phyloP scores from a whole-genome alignment of 257 asterid species.

The Solanum paucissectum region DNA sequence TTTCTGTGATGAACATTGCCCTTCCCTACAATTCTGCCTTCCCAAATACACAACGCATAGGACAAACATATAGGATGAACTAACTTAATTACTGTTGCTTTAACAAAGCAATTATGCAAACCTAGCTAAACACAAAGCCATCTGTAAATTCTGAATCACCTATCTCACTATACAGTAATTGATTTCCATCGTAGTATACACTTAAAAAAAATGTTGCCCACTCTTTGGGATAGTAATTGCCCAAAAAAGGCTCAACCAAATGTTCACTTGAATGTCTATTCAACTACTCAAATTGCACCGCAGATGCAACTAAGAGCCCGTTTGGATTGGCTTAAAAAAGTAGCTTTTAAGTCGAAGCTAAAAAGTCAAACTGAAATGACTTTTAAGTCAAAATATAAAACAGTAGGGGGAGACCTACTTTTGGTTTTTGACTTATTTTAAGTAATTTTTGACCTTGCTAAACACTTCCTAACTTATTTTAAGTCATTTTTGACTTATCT shows the following conservation, averaged over 20 bases:
- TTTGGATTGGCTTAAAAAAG: too few species aligned
- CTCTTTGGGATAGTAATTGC: neutral
- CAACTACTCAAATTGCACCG: neutral
- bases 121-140: neutral
- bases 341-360: too few species aligned
- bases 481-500: too few species aligned
- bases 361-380: too few species aligned
- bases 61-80: neutral
- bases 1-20: neutral
- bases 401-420: too few species aligned
- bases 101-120: neutral
- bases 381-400: too few species aligned
- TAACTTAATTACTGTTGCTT: neutral
- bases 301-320: neutral
- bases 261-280: neutral
- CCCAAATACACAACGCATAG: neutral
- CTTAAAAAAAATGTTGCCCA: neutral
- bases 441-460: too few species aligned
- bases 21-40: neutral
- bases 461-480: too few species aligned
- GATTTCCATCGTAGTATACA: neutral
- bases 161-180: neutral
- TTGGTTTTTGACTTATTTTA: too few species aligned
- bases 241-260: neutral
- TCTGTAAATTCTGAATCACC: neutral